These are phyloP conservation scores for Cyamopsis tetragonoloba DNA, from an alignment of 306 rosid genomes.

Conservation along the genomic window DNA sequence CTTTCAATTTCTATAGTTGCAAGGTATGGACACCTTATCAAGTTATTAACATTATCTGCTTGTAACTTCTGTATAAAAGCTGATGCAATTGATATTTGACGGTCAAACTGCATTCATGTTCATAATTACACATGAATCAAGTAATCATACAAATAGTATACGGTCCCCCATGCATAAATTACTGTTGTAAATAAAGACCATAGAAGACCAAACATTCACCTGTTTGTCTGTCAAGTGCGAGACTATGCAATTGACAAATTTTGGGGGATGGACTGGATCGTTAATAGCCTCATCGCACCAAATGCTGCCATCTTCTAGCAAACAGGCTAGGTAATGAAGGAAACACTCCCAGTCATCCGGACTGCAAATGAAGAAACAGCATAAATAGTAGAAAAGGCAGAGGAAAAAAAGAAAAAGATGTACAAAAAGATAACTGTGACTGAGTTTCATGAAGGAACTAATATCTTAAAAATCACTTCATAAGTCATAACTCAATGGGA, in stretches of 20 bases:
- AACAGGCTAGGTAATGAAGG: slow-evolving; percentile 89
- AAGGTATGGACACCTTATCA: slow-evolving; percentile 69
- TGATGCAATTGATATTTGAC: slow-evolving; percentile 66
- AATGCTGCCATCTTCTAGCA: slow-evolving; percentile 84
- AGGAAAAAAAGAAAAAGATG: not conserved
- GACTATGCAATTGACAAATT: slow-evolving; percentile 56
- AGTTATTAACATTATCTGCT: slow-evolving; percentile 38
- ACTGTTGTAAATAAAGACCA: slow-evolving; percentile 10
- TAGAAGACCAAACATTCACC: slow-evolving; percentile 40
- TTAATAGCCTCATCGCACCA: slow-evolving; percentile 50
- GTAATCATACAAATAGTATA: slow-evolving; percentile 14
- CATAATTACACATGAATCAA: slow-evolving; percentile 20
- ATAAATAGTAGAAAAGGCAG: slow-evolving; percentile 28
- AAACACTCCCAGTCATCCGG: slow-evolving; percentile 98
- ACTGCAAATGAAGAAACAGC: slow-evolving; percentile 57
- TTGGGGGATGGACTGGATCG: slow-evolving; percentile 63
- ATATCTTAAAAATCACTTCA: not conserved
- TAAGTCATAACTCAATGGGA: slow-evolving; percentile 5
- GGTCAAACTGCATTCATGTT: slow-evolving; percentile 70
- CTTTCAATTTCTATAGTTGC: slow-evolving; percentile 91
- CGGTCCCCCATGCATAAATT: slow-evolving; percentile 5
- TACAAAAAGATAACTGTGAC: not conserved
- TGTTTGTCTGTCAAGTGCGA: slow-evolving; percentile 68
- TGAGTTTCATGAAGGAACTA: not conserved
- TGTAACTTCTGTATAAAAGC: slow-evolving; percentile 61